Conservation (phyloP, 495 filamentous ascomycete species). For the Xylaria intraflava region DNA sequence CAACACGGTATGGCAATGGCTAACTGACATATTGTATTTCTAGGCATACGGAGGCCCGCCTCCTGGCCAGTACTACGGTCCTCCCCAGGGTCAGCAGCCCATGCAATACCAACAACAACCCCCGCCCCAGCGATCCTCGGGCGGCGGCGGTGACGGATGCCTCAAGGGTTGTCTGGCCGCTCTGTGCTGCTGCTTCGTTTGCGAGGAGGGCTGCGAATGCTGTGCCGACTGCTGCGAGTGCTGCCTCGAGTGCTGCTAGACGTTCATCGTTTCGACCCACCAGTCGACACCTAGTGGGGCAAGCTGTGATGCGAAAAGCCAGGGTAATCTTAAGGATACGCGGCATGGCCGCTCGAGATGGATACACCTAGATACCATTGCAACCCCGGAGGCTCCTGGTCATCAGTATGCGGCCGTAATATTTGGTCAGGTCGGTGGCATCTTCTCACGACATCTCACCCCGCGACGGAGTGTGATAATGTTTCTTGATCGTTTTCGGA, state of each 20-base stretch:
- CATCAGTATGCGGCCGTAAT: not conserved
- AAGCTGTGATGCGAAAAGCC: not conserved
- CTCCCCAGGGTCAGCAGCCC: conserved; percentile 25
- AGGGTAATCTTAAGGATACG: not conserved
- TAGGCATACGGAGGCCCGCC: conserved; percentile 26
- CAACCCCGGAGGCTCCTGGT: not conserved
- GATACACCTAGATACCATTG: not conserved
- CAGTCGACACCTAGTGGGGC: not conserved
- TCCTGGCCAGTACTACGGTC: conserved; percentile 16
- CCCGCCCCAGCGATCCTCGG: conserved; percentile 42
- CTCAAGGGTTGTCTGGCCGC: conserved; percentile 59
- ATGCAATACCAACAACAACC: conserved; percentile 58
- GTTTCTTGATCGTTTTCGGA: not conserved
- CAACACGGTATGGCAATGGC: not conserved
- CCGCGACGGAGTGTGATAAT: not conserved
- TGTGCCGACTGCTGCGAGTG: conserved; percentile 66
- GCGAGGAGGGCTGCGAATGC: conserved; percentile 72
- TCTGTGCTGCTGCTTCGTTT: conserved; percentile 73
- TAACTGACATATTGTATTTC: conserved; percentile 8
- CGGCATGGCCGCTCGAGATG: not conserved
- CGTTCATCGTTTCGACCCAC: not conserved
- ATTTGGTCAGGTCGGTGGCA: not conserved
- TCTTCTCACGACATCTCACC: not conserved
- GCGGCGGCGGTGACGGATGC: conserved; percentile 51
- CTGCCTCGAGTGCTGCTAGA: conserved; percentile 39